Evolutionary conservation across 352 stramenopile species (phyloP).

Genomic region (Pythium utonaiense): DNA sequence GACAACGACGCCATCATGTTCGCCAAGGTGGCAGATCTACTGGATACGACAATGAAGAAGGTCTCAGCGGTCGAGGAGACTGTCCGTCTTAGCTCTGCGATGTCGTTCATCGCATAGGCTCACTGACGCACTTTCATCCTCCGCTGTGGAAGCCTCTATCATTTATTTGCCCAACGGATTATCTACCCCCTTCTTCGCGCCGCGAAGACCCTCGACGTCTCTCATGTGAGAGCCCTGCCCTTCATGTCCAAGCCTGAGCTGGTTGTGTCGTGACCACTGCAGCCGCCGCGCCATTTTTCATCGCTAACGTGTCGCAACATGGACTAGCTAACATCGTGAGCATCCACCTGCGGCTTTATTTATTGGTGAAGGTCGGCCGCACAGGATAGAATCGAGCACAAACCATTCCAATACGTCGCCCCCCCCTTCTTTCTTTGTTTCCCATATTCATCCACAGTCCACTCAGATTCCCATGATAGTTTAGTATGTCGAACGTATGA

Average conservation of each 20-base stretch:
- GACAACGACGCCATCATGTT: slow-evolving; percentile 49
- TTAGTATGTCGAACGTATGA: too few species aligned
- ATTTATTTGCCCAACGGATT: slow-evolving; percentile 1
- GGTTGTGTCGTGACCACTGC: background rate
- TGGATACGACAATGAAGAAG: slow-evolving; percentile 73
- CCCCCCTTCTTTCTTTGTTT: background rate
- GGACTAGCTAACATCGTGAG: background rate
- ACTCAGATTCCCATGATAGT: too few species aligned
- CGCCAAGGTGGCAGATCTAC: slow-evolving; percentile 63
- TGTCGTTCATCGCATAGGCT: slow-evolving; percentile 60
- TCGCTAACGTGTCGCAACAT: background rate
- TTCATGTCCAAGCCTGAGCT: background rate
- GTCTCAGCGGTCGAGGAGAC: slow-evolving; percentile 71
- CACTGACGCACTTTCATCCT: background rate
- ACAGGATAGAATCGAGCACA: slow-evolving; percentile 5
- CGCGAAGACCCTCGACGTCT: background rate
- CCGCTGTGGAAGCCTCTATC: background rate
- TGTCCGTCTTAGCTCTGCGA: slow-evolving; percentile 65
- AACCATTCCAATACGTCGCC: background rate
- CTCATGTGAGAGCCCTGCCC: background rate
- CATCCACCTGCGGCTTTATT: slow-evolving; percentile 12
- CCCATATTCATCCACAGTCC: too few species aligned
- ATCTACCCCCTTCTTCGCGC: background rate
- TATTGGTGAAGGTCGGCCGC: slow-evolving; percentile 10
- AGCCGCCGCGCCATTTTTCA: background rate